These are phyloP conservation scores for Ramalina intermedia DNA, from an alignment of 495 filamentous ascomycete genomes.

Conservation along the genomic window DNA sequence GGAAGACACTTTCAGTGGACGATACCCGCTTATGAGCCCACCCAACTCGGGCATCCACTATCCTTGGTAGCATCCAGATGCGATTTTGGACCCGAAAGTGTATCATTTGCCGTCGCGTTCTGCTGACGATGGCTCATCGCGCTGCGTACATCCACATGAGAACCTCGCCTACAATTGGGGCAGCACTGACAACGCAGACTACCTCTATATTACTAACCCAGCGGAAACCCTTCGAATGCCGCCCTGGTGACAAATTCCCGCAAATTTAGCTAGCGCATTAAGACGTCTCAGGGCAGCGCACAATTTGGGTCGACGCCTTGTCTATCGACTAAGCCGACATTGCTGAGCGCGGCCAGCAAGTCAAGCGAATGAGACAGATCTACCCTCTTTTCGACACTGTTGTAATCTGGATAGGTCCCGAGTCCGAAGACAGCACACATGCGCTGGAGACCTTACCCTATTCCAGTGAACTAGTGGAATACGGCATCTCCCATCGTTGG, in stretches of 20 bases:
- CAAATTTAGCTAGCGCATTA: background rate
- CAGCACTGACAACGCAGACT: too few relatives aligned
- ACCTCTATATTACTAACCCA: too few relatives aligned
- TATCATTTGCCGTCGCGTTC: too few relatives aligned
- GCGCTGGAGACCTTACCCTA: background rate
- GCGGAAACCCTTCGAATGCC: background rate
- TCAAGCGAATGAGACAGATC: too few relatives aligned
- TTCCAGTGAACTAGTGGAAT: background rate
- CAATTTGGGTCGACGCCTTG: too few relatives aligned
- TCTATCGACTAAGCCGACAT: too few relatives aligned
- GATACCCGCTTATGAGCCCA: background rate
- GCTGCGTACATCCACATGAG: slow-evolving; percentile 3
- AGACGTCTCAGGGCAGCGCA: too few relatives aligned
- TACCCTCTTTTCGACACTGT: too few relatives aligned
- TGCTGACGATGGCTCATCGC: background rate
- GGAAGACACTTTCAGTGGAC: background rate
- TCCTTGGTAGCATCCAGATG: background rate
- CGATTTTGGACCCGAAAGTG: too few relatives aligned
- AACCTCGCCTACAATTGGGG: slow-evolving; percentile 1
- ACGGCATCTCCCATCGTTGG: background rate
- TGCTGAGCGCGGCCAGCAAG: too few relatives aligned
- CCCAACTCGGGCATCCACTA: background rate
- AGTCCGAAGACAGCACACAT: too few relatives aligned
- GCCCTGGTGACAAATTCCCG: background rate
- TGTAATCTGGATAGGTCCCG: too few relatives aligned